phyloP scores from a whole-genome alignment of 2,329 filamentous ascomycete genomes.

The Colletotrichum neosansevieriae region DNA sequence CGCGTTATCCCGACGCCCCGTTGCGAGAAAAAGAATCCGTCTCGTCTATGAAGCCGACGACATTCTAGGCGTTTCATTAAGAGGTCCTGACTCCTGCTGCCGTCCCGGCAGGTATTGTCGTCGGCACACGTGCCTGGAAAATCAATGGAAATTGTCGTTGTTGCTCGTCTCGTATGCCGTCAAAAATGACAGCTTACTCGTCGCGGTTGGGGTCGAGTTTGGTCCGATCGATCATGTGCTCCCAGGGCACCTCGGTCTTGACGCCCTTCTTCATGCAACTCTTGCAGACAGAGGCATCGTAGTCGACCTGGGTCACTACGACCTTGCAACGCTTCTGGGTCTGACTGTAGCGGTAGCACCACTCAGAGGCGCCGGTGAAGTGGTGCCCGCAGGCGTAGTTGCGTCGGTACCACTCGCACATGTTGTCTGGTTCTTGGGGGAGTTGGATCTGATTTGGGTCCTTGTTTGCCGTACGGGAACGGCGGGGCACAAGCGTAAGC shows the following conservation, averaged over 20 bases:
- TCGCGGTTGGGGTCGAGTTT: not conserved
- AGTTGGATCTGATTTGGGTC: not conserved
- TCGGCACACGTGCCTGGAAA: no score
- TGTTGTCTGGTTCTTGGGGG: not conserved
- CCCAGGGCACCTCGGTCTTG: constrained; percentile 16
- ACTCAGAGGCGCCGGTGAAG: constrained; percentile 40
- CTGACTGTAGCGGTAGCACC: constrained; percentile 40
- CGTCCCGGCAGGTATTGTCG: no score
- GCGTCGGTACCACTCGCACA: constrained; percentile 42
- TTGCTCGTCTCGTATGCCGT: no score
- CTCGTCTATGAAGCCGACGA: no score
- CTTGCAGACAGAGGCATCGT: constrained; percentile 32
- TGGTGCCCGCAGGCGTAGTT: constrained; percentile 41
- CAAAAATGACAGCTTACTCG: no score
- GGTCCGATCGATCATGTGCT: constrained; percentile 16
- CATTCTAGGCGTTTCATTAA: no score
- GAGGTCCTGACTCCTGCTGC: no score
- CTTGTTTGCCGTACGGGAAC: not conserved
- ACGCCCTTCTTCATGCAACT: constrained; percentile 19
- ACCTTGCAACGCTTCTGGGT: constrained; percentile 40
- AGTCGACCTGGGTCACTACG: constrained; percentile 37
- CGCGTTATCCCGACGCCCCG: no score
- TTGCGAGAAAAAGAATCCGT: no score
- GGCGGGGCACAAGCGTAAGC: not conserved
- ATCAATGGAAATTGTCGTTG: no score